Base-by-base conservation (phyloP, 805 yeast genomes). In the Hanseniaspora occidentalis region DNA sequence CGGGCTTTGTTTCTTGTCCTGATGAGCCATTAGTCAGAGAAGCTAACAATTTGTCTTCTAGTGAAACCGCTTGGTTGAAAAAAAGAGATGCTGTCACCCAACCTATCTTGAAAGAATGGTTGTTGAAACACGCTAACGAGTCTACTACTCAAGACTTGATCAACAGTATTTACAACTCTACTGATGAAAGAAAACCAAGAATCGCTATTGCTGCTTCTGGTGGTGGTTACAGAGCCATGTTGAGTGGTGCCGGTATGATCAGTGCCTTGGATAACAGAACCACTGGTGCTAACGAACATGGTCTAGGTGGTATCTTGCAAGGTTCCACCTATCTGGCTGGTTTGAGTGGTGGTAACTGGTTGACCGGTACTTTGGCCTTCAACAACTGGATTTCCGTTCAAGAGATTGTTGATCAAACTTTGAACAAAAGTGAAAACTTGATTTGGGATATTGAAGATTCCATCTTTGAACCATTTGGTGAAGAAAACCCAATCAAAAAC, bases 141-240 rank as follows among this genome's bases (percentile, higher is more conserved):
- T 39, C 43, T 16, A 45, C 54, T 1, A 33, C 50, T 25, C 43
- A 50, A 3, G 46, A 49, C 24, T 36, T 40, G 24, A 41, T 59
- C 21, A 54, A 58, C 40, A 43, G 43, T 14, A 23, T 42, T 29
- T 44, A 47, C 29, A 36, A n/a, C n/a, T n/a, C n/a, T n/a, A n/a
- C n/a, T n/a, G n/a, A 43, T 19, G 45, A 47, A 8, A 47, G 46
- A 35, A 47, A 47, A 9, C 58, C 58, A 10, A 65, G 68, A 37
- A 63, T 80, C 34, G 86, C 75, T 3, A 47, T 72, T 22, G 78
- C 85, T 6, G 75, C 78, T 48, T 70, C 84, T 13, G 95, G 95
- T 35, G 95, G 96, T 54, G 95, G 95, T 3, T 85, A 83, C 58
- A 70, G 96, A 45, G 94, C 95, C 25, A 83, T 85, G 84, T 61